Conservation (phyloP, 2,329 filamentous ascomycete genomes). For the Epicoccum sorghinum region DNA sequence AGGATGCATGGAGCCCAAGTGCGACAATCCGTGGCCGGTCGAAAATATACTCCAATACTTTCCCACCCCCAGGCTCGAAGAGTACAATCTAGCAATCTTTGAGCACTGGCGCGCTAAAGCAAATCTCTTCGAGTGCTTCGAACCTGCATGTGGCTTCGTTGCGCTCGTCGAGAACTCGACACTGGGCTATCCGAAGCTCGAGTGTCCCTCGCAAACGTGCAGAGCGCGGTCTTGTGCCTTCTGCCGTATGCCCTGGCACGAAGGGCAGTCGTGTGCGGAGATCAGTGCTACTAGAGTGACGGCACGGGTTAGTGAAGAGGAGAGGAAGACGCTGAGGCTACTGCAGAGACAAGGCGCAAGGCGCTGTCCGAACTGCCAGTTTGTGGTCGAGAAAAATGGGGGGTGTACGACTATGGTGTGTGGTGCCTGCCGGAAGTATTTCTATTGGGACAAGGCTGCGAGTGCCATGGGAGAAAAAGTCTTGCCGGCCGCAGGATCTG, state of each 20-base stretch:
- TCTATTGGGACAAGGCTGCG: slow-evolving; percentile 36
- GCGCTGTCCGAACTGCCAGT: slow-evolving; percentile 38
- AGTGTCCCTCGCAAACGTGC: slow-evolving; percentile 25
- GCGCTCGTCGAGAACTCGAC: slow-evolving; percentile 24
- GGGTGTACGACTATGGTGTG: slow-evolving; percentile 37
- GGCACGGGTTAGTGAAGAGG: slow-evolving; percentile 27
- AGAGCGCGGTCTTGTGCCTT: slow-evolving; percentile 25
- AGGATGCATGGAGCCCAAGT: slow-evolving; percentile 36
- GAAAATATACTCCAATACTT: slow-evolving; percentile 28
- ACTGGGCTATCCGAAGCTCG: slow-evolving; percentile 35
- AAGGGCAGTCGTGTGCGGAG: slow-evolving; percentile 32
- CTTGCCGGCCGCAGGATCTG: background rate
- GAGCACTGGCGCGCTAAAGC: slow-evolving; percentile 26
- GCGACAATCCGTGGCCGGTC: slow-evolving; percentile 23
- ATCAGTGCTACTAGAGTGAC: slow-evolving; percentile 22
- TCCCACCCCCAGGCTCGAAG: slow-evolving; percentile 24
- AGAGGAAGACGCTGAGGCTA: slow-evolving; percentile 29
- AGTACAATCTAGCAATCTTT: slow-evolving; percentile 35
- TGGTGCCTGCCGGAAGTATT: slow-evolving; percentile 29
- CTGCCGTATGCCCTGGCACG: slow-evolving; percentile 35
- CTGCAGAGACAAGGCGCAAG: slow-evolving; percentile 35
- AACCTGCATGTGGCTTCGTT: slow-evolving; percentile 17
- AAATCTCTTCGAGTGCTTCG: slow-evolving; percentile 23
- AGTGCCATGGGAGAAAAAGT: no score
- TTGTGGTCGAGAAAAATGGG: slow-evolving; percentile 40